Evolutionary conservation across 2,329 filamentous ascomycete species (phyloP).

Genomic region (Aspergillus ochraceoroseus): DNA sequence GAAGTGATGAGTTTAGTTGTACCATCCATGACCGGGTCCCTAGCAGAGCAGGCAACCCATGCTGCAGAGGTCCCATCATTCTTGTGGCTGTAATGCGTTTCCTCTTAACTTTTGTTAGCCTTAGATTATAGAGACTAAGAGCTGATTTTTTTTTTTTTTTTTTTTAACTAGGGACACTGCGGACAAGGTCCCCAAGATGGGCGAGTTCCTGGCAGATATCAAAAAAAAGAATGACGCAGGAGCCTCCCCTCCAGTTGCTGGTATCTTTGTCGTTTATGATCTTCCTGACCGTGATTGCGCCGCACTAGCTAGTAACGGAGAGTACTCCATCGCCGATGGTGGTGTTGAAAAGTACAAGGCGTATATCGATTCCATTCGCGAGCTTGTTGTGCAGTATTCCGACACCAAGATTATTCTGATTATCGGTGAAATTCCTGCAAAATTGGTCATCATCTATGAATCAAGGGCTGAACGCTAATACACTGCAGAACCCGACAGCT

Average conservation of each 20-base stretch:
- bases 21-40: conserved; percentile 55
- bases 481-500: conserved; percentile 56
- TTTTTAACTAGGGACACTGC: conserved; percentile 40
- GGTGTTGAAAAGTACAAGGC: conserved; percentile 50
- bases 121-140: too few relatives aligned
- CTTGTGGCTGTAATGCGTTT: conserved; percentile 46
- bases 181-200: conserved; percentile 49
- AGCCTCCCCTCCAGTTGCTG: conserved; percentile 46
- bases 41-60: conserved; percentile 48
- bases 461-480: conserved; percentile 28
- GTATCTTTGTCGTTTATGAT: conserved; percentile 58
- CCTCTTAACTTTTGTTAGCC: too few relatives aligned
- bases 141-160: not conserved
- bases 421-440: conserved; percentile 39
- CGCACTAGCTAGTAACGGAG: conserved; percentile 59
- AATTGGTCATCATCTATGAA: too few relatives aligned
- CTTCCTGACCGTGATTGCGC: conserved; percentile 61
- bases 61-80: conserved; percentile 51
- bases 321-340: conserved; percentile 53
- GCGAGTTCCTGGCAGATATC: conserved; percentile 47
- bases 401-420: conserved; percentile 50
- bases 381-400: conserved; percentile 51
- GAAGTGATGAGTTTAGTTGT: conserved; percentile 55
- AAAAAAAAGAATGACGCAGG: conserved; percentile 46
- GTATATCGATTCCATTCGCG: conserved; percentile 53